Conservation (phyloP, 2,329 filamentous ascomycete species). For the Xylariaceae sp. region DNA sequence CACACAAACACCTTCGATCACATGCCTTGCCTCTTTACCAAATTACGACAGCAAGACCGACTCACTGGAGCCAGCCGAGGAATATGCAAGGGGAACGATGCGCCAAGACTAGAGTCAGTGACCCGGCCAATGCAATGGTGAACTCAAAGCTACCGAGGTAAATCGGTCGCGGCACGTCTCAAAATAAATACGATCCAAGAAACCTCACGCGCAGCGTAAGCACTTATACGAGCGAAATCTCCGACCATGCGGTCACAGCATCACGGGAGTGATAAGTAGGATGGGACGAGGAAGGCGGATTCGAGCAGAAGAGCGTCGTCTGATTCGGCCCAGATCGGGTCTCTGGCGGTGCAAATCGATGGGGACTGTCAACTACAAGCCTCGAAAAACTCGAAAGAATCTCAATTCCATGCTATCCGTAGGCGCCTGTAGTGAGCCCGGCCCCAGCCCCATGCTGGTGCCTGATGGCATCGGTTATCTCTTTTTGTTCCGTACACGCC, state of each 20-base stretch:
- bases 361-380: conserved; percentile 31
- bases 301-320: not conserved
- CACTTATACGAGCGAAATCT: not conserved
- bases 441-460: conserved; percentile 29
- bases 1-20: no score
- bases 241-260: not conserved
- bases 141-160: no score
- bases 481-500: conserved; percentile 16
- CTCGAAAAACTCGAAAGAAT: conserved; percentile 31
- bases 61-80: not conserved
- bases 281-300: not conserved
- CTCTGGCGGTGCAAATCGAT: conserved; percentile 25
- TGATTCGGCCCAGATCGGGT: conserved; percentile 17
- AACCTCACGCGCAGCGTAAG: not conserved
- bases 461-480: conserved; percentile 25
- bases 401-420: conserved; percentile 50
- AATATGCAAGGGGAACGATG: not conserved
- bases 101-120: not conserved
- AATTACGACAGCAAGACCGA: not conserved
- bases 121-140: not conserved
- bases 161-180: not conserved
- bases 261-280: not conserved
- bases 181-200: not conserved
- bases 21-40: no score
- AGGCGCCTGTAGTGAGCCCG: conserved; percentile 47